These are phyloP conservation scores for Capsicum pubescens DNA, from an alignment of 257 asterid species.

Conservation along the genomic window DNA sequence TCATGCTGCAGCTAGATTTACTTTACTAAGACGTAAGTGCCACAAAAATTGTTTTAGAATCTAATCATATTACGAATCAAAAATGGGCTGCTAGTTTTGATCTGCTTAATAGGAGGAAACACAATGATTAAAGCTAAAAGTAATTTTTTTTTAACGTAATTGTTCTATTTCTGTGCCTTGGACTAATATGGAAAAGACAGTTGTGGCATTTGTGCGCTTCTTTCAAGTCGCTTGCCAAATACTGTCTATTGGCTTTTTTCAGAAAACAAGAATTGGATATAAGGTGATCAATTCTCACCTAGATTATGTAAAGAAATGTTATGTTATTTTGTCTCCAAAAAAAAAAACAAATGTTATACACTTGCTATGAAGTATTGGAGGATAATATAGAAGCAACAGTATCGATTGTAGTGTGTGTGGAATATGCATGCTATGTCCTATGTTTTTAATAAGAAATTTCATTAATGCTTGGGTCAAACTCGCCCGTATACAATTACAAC, in stretches of 20 bases:
- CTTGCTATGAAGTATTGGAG: constrained; percentile 1
- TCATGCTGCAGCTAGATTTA: background rate
- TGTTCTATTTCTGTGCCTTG: background rate
- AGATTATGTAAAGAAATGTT: background rate
- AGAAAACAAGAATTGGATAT: background rate
- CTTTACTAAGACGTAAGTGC: background rate
- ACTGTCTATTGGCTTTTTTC: background rate
- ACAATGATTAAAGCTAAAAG: background rate
- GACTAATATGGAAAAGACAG: background rate
- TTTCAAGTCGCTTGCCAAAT: constrained; percentile 14
- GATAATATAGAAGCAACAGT: constrained; percentile 5
- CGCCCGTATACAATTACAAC: background rate
- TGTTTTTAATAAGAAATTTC: background rate
- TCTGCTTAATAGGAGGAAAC: background rate
- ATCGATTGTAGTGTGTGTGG: background rate
- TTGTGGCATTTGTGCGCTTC: background rate
- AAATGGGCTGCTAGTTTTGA: background rate
- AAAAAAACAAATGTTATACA: background rate
- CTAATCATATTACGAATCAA: background rate
- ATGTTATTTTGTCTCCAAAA: background rate
- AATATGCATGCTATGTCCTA: background rate
- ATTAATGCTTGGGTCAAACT: constrained; percentile 5
- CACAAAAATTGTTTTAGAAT: background rate
- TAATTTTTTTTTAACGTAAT: background rate
- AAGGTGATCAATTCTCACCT: background rate